Evolutionary conservation across 139 green algal species (phyloP).

Genomic region (Volvox africanus): DNA sequence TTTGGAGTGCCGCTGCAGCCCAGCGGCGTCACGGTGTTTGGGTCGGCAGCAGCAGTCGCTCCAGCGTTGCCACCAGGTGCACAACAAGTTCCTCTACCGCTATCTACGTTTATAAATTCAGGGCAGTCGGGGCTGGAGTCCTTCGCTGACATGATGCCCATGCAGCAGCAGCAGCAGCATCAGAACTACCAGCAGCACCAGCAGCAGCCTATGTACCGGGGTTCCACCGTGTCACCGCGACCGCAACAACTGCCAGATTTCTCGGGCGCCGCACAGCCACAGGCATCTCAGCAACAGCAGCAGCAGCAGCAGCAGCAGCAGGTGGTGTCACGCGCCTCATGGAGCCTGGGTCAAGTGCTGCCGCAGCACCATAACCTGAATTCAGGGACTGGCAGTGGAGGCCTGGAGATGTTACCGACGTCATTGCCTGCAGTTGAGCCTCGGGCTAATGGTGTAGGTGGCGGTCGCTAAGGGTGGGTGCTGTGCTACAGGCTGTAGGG

Average conservation of each 20-base stretch:
- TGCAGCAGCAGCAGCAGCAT: neutral
- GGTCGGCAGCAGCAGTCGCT: neutral
- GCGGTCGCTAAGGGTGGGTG: neutral
- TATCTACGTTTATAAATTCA: slow-evolving; percentile 2
- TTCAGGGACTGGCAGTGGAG: neutral
- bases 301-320: neutral
- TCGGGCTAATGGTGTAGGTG: neutral
- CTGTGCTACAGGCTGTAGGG: neutral
- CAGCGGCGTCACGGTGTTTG: neutral
- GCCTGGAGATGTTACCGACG: slow-evolving; percentile 38
- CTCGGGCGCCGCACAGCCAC: neutral
- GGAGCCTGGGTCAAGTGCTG: neutral
- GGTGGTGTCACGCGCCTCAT: neutral
- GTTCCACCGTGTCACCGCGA: no score
- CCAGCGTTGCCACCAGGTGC: neutral
- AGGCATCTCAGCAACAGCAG: neutral
- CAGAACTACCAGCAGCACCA: neutral
- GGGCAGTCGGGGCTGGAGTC: slow-evolving; percentile 16
- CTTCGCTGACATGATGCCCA: slow-evolving; percentile 24
- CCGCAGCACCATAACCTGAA: neutral
- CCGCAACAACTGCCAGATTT: neutral
- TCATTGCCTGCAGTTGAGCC: slow-evolving; percentile 26
- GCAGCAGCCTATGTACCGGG: neutral
- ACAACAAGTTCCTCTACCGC: neutral
- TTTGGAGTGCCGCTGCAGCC: slow-evolving; percentile 37